phyloP scores from a whole-genome alignment of 495 filamentous ascomycete genomes.

The Daldinia concentrica region DNA sequence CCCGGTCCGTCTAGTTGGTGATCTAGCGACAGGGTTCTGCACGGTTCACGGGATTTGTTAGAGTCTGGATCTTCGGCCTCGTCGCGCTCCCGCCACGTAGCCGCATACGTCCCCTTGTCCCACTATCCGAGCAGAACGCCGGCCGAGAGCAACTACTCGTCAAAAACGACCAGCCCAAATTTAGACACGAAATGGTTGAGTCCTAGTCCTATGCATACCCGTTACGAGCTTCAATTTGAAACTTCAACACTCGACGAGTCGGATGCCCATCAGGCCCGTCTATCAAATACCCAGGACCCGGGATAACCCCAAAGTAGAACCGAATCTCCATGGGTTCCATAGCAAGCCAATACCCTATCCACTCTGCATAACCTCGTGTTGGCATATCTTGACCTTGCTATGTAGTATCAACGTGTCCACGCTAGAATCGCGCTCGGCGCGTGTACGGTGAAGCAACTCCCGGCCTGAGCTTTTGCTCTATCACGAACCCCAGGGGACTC shows the following conservation, averaged over 20 bases:
- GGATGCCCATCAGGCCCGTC: background rate
- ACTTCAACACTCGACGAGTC: slow-evolving; percentile 4
- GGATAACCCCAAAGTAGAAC: slow-evolving; percentile 21
- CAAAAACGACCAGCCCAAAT: slow-evolving; percentile 26
- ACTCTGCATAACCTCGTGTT: slow-evolving; percentile 35
- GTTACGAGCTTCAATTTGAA: slow-evolving; percentile 12
- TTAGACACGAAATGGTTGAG: slow-evolving; percentile 38
- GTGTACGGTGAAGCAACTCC: slow-evolving; percentile 1
- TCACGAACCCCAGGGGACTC: background rate
- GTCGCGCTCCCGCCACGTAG: slow-evolving; percentile 21
- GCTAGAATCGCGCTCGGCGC: background rate
- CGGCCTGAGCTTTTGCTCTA: background rate
- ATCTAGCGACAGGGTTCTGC: slow-evolving; percentile 37
- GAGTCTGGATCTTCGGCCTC: slow-evolving; percentile 18
- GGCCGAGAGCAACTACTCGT: slow-evolving; percentile 22
- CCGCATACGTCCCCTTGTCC: slow-evolving; percentile 15
- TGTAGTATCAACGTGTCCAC: slow-evolving; percentile 19
- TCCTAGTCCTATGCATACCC: slow-evolving; percentile 8
- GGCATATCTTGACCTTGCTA: slow-evolving; percentile 17
- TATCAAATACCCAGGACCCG: slow-evolving; percentile 14
- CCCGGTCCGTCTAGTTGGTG: slow-evolving; percentile 23
- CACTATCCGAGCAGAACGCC: slow-evolving; percentile 12
- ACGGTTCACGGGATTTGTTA: slow-evolving; percentile 15
- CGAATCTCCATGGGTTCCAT: slow-evolving; percentile 17
- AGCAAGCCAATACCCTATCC: slow-evolving; percentile 13